phyloP scores from a whole-genome alignment of 2,329 filamentous ascomycete genomes.

The Colletotrichum filicis region DNA sequence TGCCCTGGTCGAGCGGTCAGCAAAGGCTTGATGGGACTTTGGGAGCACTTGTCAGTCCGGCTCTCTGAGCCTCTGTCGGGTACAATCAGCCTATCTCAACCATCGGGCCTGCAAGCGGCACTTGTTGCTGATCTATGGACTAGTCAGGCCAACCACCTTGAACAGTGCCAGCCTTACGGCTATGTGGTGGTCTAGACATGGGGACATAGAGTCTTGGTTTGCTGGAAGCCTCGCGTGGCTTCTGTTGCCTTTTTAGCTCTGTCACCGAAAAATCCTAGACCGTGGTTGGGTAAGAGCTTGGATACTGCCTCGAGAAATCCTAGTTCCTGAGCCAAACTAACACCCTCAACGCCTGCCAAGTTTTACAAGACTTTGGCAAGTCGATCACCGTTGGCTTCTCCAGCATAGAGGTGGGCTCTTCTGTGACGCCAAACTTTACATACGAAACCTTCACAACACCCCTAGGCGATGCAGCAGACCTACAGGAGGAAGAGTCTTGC shows the following conservation, averaged over 20 bases:
- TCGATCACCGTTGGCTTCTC: background rate
- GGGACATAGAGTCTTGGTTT: background rate
- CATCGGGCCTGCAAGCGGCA: background rate
- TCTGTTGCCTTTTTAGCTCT: background rate
- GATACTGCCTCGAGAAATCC: background rate
- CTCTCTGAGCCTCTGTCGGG: background rate
- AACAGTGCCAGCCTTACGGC: constrained; percentile 5
- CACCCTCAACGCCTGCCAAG: background rate
- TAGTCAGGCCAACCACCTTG: background rate
- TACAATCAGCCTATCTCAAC: background rate
- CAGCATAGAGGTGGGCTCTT: background rate
- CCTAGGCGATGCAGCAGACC: constrained; percentile 8
- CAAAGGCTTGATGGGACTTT: background rate
- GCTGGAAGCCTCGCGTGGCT: background rate
- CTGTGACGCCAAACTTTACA: background rate
- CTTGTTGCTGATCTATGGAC: background rate
- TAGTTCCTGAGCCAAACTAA: too few species aligned
- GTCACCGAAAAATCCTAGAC: background rate
- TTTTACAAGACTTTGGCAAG: background rate
- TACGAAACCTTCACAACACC: background rate
- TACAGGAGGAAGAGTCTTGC: background rate
- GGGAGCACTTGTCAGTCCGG: background rate
- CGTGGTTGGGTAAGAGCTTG: too few species aligned
- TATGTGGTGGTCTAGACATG: constrained; percentile 8
- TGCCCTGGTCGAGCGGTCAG: background rate